Percentiles rank a stretch among this genome's conserved stretches.
Evolutionary conservation across 2,329 filamentous ascomycete genomes (phyloP).

Genomic region (Juglanconis sp.): DNA sequence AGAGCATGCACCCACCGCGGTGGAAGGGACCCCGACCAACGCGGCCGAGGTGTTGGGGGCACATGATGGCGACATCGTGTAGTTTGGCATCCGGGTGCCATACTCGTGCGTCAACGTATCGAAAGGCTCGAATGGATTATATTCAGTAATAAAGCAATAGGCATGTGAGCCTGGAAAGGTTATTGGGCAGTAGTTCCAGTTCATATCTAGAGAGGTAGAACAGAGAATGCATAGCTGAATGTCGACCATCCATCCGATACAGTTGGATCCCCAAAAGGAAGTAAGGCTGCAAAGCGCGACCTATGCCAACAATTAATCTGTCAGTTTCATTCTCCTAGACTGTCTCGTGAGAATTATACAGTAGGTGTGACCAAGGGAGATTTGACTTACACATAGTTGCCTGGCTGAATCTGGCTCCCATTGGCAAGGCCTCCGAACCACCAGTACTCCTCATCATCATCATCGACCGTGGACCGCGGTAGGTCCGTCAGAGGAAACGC

Average conservation of each 20-base stretch:
- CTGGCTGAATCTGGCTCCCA: slow-evolving; percentile 7
- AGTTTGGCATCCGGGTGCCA: background rate
- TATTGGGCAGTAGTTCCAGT: background rate
- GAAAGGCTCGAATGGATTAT: too few relatives aligned
- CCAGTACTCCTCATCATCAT: slow-evolving; percentile 8
- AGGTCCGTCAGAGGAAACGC: slow-evolving; percentile 8
- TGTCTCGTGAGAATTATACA: too few relatives aligned
- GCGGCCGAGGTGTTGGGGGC: background rate
- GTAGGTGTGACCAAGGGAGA: background rate
- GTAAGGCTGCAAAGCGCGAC: slow-evolving; percentile 5
- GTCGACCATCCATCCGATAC: slow-evolving; percentile 4
- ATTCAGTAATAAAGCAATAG: too few relatives aligned
- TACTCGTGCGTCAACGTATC: too few relatives aligned
- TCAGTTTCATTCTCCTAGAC: background rate
- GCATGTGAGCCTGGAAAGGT: background rate
- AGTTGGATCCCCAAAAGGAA: slow-evolving; percentile 7
- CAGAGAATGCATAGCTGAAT: slow-evolving; percentile 3
- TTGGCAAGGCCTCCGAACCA: slow-evolving; percentile 10
- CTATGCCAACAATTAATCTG: background rate
- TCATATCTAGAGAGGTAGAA: background rate
- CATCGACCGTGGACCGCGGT: background rate
- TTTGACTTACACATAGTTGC: slow-evolving; percentile 4
- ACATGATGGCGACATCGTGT: background rate
- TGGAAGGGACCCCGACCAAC: background rate
- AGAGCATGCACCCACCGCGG: background rate